These are phyloP conservation scores for Scedosporium minutisporum DNA, from an alignment of 2,329 filamentous ascomycete genomes.

Conservation along the genomic window DNA sequence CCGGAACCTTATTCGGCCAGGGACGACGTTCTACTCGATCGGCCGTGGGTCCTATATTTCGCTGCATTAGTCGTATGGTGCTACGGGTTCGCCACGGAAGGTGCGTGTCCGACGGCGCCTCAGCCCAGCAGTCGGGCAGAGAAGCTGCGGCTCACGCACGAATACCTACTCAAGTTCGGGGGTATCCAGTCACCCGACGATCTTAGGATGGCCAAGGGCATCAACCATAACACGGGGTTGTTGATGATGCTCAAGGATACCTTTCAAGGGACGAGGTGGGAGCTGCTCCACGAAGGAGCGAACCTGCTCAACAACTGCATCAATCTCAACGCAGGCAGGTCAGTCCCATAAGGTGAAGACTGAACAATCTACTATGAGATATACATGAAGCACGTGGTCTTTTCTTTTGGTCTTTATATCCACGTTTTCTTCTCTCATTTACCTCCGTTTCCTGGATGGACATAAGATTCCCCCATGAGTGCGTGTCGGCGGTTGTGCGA, in stretches of 20 bases:
- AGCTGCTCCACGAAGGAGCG: slow-evolving; percentile 80
- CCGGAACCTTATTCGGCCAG: slow-evolving; percentile 61
- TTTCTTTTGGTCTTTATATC: neutral
- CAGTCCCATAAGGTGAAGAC: slow-evolving; percentile 17
- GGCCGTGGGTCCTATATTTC: slow-evolving; percentile 94
- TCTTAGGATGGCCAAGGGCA: slow-evolving; percentile 59
- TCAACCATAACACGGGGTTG: slow-evolving; percentile 76
- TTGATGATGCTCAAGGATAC: slow-evolving; percentile 72
- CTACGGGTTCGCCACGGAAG: slow-evolving; percentile 86
- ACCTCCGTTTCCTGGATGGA: too few relatives aligned
- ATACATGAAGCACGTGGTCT: neutral
- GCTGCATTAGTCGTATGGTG: slow-evolving; percentile 88
- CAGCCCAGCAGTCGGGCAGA: slow-evolving; percentile 51
- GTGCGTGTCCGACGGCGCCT: slow-evolving; percentile 49
- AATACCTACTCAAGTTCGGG: slow-evolving; percentile 64
- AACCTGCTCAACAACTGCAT: slow-evolving; percentile 75
- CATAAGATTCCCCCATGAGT: too few relatives aligned
- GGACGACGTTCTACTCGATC: slow-evolving; percentile 81
- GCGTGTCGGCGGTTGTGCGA: too few relatives aligned
- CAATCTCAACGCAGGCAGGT: slow-evolving; percentile 34
- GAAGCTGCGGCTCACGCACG: slow-evolving; percentile 67
- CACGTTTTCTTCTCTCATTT: too few relatives aligned
- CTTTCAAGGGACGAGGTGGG: slow-evolving; percentile 80
- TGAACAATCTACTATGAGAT: neutral
- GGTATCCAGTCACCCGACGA: slow-evolving; percentile 67